Base-by-base conservation (phyloP, 495 filamentous ascomycete genomes). In the Aspergillus bridgeri region DNA sequence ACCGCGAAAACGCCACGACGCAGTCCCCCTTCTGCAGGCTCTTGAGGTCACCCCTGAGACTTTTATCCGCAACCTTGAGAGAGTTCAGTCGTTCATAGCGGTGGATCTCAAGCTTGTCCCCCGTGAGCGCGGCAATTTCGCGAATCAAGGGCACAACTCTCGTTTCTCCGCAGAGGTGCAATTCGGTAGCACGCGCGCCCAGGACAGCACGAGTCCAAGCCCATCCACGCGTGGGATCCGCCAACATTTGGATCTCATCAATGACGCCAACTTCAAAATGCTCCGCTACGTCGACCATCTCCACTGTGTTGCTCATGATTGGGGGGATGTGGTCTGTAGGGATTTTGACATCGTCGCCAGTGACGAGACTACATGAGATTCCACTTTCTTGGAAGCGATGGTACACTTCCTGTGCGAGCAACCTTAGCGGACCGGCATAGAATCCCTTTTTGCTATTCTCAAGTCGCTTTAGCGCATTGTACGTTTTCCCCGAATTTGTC, bases 201-300 rank as follows among this genome's bases (percentile, higher is more conserved):
- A 99, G 79, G 9, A 97, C 80, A 24, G 94, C 94, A 67, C 92
- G 87, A 6, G 94, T 96, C 95, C 95, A 99, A 27, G 93, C 95
- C 91, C 91, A 97, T 2, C 95, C 95, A 49, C 95, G 87, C 1
- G 87, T 80, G 2, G 68, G 49, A 64, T 90, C 84, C 19, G 86
- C 88, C 55, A 98, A 92, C 94, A 97, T 97, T 68, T 99, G 95
- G 56, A 98, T 98, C 75, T 98, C 93, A 65, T 98, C 93, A 54
- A 99, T 90, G 61, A 99, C 93, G 8, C 90, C 92, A 52, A 98
- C 94, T 48, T 98, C 93, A 25, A 92, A 84, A 4, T 64, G 60
- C 15, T 64, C 65, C 55, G 86, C 88, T 9, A 96, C 60, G 38
- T 87, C 88, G 43, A 91, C 83, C 95, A 99, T 99, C 69, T 99